phyloP scores from a whole-genome alignment of 2,329 filamentous ascomycete genomes.

The Bipolaris cookei region DNA sequence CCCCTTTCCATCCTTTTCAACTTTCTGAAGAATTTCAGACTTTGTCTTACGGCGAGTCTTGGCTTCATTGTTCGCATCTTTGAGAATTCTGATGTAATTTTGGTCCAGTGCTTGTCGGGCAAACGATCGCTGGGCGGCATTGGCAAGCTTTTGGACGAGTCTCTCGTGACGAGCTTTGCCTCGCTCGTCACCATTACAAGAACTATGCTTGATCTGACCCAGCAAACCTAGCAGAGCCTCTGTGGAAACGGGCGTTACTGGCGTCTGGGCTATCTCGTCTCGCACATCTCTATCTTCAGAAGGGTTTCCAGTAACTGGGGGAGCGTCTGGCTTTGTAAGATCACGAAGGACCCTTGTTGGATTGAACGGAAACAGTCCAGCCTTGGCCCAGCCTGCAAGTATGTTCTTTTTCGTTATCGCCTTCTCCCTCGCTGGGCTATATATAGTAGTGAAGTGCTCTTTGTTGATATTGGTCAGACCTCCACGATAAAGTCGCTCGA shows the following conservation, averaged over 20 bases:
- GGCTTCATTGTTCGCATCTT: conserved; percentile 37
- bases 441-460: conserved; percentile 7
- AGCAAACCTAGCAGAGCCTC: conserved; percentile 27
- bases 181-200: conserved; percentile 13
- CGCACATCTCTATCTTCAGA: conserved; percentile 19
- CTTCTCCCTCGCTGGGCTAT: conserved; percentile 11
- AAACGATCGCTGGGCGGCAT: conserved; percentile 34
- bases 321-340: conserved; percentile 29
- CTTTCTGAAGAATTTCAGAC: conserved; percentile 5
- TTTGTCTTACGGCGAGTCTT: conserved; percentile 10
- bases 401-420: conserved; percentile 39
- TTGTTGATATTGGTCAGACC: conserved; percentile 3
- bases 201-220: conserved; percentile 22
- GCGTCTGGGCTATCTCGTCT: conserved; percentile 18
- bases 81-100: conserved; percentile 32
- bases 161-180: conserved; percentile 15
- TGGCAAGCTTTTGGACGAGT: conserved; percentile 23
- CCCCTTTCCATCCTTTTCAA: conserved; percentile 1
- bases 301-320: conserved; percentile 20
- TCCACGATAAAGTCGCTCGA: conserved; percentile 1
- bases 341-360: conserved; percentile 25
- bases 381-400: conserved; percentile 28
- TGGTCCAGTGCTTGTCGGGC: conserved; percentile 32
- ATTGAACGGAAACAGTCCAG: conserved; percentile 36
- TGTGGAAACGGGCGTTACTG: conserved; percentile 24